phyloP scores from a whole-genome alignment of 179 eudicot species.

The Silene noctiflora region DNA sequence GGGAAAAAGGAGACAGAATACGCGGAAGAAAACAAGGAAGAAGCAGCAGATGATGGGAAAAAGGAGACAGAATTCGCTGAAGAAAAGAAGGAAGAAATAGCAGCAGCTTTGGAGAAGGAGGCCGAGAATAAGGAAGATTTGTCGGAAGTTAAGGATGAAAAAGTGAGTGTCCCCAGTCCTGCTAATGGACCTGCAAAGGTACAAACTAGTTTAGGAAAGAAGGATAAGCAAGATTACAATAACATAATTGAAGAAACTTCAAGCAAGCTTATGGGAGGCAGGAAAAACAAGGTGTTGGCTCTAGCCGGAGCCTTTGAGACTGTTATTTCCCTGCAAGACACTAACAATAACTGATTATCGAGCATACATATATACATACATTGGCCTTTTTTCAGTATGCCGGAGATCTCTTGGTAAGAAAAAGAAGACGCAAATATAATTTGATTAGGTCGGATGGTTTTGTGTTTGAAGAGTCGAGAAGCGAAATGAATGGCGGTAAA shows the following conservation, averaged over 20 bases:
- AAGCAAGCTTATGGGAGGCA: constrained; percentile 45
- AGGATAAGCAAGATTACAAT: constrained; percentile 43
- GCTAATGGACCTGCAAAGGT: constrained; percentile 7
- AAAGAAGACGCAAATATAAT: not conserved
- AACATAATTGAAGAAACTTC: constrained; percentile 64
- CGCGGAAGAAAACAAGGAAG: constrained; percentile 16
- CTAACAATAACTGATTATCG: constrained; percentile 26
- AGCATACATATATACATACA: not conserved
- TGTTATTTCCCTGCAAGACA: constrained; percentile 60
- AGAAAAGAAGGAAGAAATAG: constrained; percentile 20
- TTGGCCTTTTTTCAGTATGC: not conserved
- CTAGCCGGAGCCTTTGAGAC: constrained; percentile 75
- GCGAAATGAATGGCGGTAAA: not conserved
- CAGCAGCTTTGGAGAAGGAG: not conserved
- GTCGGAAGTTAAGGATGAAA: constrained; percentile 10
- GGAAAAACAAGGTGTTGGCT: constrained; percentile 62
- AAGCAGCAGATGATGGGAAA: constrained; percentile 17
- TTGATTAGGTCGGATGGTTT: constrained; percentile 21
- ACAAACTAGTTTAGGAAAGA: constrained; percentile 28
- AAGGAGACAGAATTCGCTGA: constrained; percentile 6
- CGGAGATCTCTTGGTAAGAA: not conserved
- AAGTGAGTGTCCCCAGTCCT: not conserved
- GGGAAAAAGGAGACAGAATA: not conserved
- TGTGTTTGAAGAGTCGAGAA: not conserved
- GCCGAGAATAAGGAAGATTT: constrained; percentile 13